These are phyloP conservation scores for Hyaloscypha bicolor DNA, from an alignment of 495 filamentous ascomycete genomes.

Conservation along the genomic window DNA sequence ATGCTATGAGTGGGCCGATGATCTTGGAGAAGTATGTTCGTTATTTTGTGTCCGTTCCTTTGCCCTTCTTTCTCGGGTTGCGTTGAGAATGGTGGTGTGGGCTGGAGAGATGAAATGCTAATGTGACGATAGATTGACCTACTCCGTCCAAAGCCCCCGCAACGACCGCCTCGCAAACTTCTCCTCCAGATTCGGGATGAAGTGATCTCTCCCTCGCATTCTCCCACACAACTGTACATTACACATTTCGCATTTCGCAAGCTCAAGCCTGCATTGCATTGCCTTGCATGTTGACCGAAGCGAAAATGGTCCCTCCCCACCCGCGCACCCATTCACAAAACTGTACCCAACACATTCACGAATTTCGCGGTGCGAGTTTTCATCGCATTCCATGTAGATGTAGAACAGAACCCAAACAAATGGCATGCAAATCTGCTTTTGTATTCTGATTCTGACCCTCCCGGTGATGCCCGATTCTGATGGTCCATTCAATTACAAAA, in stretches of 20 bases:
- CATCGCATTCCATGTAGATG: not conserved
- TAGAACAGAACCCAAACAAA: not conserved
- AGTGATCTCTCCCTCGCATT: slow-evolving; percentile 34
- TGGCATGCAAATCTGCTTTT: not conserved
- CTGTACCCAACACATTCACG: too few relatives aligned
- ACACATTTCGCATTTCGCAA: too few relatives aligned
- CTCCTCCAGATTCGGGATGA: slow-evolving; percentile 72
- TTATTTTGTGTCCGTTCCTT: too few relatives aligned
- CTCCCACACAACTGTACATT: too few relatives aligned
- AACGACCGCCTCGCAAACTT: slow-evolving; percentile 68
- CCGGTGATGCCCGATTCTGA: not conserved
- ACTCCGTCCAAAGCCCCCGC: slow-evolving; percentile 60
- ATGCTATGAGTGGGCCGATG: slow-evolving; percentile 80
- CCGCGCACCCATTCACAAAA: too few relatives aligned
- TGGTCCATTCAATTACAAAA: not conserved
- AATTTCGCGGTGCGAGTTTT: too few relatives aligned
- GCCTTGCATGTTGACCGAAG: too few relatives aligned
- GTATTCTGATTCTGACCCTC: not conserved
- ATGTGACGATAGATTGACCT: slow-evolving; percentile 46
- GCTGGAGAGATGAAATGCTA: too few relatives aligned
- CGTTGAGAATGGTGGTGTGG: too few relatives aligned
- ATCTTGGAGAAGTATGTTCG: slow-evolving; percentile 74
- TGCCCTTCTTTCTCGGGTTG: too few relatives aligned
- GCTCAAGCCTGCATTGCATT: too few relatives aligned
- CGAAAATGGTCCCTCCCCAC: too few relatives aligned